A percentile compares a stretch with the other conserved stretches of the same genome.
These are phyloP conservation scores for Phytophthora meadii DNA, from an alignment of 352 stramenopile genomes.

Conservation along the genomic window DNA sequence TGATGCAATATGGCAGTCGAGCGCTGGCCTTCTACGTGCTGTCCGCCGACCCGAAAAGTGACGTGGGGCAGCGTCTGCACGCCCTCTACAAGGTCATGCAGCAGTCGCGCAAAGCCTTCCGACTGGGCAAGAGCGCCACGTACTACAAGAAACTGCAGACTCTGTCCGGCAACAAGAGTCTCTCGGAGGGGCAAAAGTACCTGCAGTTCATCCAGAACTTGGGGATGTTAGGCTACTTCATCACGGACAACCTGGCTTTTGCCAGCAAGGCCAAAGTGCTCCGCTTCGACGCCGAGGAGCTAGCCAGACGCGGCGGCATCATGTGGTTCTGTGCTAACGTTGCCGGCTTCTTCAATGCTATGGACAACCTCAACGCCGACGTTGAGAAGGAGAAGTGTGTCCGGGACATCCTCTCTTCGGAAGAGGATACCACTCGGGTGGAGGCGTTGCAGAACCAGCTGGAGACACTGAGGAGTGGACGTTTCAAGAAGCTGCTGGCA, in stretches of 20 bases:
- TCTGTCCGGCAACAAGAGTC: conserved; percentile 62
- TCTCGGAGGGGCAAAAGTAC: conserved; percentile 56
- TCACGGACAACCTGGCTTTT: conserved; percentile 90
- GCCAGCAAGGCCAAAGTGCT: conserved; percentile 81
- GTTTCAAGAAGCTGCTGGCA: conserved; percentile 85
- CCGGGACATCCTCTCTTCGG: conserved; percentile 69
- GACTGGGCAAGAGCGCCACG: conserved; percentile 83
- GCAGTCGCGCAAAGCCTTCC: conserved; percentile 85
- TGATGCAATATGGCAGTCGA: conserved; percentile 87
- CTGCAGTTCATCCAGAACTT: conserved; percentile 83
- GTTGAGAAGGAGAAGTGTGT: conserved; percentile 86
- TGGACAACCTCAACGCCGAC: conserved; percentile 78
- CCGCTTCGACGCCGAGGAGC: conserved; percentile 67
- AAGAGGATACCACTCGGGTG: conserved; percentile 68
- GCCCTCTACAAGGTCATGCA: conserved; percentile 86
- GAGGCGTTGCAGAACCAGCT: conserved; percentile 64
- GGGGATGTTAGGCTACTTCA: conserved; percentile 87
- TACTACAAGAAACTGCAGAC: conserved; percentile 83
- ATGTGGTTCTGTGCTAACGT: conserved; percentile 89
- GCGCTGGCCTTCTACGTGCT: conserved; percentile 83
- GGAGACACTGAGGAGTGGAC: conserved; percentile 58
- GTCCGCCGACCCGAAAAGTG: conserved; percentile 81
- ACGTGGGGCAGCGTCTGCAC: conserved; percentile 73
- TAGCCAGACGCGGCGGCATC: conserved; percentile 69
- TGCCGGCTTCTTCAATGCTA: conserved; percentile 74